Evolutionary conservation across 2,329 filamentous ascomycete genomes (phyloP), one percentile per base, ranked within the genome.

Genomic region (Coleophoma eucalyptorum): DNA sequence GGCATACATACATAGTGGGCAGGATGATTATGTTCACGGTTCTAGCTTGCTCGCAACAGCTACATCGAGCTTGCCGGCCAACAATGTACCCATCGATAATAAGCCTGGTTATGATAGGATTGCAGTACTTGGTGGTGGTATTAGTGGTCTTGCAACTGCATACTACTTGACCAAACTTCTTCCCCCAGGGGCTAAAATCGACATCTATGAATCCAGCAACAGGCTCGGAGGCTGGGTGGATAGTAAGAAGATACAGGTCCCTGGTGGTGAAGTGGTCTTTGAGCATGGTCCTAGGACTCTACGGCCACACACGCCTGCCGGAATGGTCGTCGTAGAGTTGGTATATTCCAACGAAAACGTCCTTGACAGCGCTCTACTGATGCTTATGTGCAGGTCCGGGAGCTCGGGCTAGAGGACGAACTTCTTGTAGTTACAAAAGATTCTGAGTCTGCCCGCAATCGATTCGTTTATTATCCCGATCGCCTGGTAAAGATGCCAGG

Each of bases 401-500:
- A 80, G 34, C 69, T 90, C 34, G 74, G 73, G 19, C 64, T 90
- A 37, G 59, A 72, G 43, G 67, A 81, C 49, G 72, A 86, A 51
- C 65, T 90, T 32, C 66, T 84, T 47, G 72, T 72, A 61, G 83
- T 76, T 43, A 68, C 68, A 4, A 78, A 70, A 40, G 65, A 65
- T 31, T 75, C 78, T 5, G 70, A 78, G 48, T 75, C 77, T 48
- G 74, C 83, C 10, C 68, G 67, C 49, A 86, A 86, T 64, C 87
- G 91, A 55, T 97, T 86, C 68, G 75, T 97, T 53, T 97, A 94
- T 77, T 96, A 95, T 63, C 89, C 89, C 2, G 88, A 96, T 65
- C 89, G 85, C 62, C 79, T 94, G 31, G 86, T 90, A 48, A 75
- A 76, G 20, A 69, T 89, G 62, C 83, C 84, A 7, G 69, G 70